Percentiles rank a stretch among this genome's conserved stretches.
These are phyloP conservation scores for Russula foetens DNA, from an alignment of 768 basidiomycete species.

Conservation along the genomic window DNA sequence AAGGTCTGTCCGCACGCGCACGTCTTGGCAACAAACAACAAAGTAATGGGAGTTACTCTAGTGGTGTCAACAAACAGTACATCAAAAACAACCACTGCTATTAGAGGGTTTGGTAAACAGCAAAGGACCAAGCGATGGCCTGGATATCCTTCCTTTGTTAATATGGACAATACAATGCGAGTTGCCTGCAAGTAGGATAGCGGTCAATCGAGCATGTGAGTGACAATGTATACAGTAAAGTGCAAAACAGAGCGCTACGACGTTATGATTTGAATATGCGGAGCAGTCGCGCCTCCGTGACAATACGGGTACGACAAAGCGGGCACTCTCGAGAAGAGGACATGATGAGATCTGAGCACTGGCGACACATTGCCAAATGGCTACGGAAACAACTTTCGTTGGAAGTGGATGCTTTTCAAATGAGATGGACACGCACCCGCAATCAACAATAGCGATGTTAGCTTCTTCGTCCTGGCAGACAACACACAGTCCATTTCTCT, in stretches of 20 bases:
- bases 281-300: conserved; percentile 72
- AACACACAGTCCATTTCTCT: conserved; percentile 76
- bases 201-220: not conserved
- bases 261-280: conserved; percentile 57
- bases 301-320: conserved; percentile 80
- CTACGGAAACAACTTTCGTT: conserved; percentile 29
- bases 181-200: not conserved
- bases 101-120: not conserved
- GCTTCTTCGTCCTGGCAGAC: conserved; percentile 94
- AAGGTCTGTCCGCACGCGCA: not conserved
- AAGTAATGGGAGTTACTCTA: not conserved
- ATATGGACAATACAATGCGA: not conserved
- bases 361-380: conserved; percentile 74
- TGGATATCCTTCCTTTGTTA: conserved; percentile 5
- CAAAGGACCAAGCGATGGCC: not conserved
- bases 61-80: not conserved
- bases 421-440: conserved; percentile 58
- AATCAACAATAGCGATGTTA: conserved; percentile 88
- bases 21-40: not conserved
- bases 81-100: too few species aligned
- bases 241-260: not conserved
- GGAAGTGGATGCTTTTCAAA: not conserved
- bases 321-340: conserved; percentile 79
- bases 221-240: not conserved
- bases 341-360: conserved; percentile 75